Base-by-base conservation (phyloP, 352 stramenopile species). In the Pythium aquatile region DNA sequence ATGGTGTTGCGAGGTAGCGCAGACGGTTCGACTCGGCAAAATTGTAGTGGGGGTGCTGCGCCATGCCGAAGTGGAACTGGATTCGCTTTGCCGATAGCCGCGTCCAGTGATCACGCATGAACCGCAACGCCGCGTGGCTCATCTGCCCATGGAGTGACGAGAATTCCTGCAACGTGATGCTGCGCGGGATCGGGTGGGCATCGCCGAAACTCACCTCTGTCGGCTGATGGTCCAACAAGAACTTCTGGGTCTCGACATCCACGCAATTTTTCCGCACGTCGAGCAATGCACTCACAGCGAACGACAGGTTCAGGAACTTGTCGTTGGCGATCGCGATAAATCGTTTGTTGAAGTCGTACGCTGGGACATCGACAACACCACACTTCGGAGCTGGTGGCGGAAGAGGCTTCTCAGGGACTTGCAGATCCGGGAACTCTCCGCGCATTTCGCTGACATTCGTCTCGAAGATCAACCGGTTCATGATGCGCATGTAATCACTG, bases 391-490 rank as follows among this genome's bases (percentile, higher is more conserved):
- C 61, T 11, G 77, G 64, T 9, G 57, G 66, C 0, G 35, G 37
- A 2, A 66, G 52, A 2, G 58, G 30, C 58, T 59, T 47, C 46
- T 74, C 49, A 1, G 82, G 78, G 7, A 93, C 55, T 32, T 62
- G 70, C 3, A 94, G 63, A 35, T 87, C 76, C 0, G 69, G 67
- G 52, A 91, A 89, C 44, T 90, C 84, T n/a, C 29, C 33, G 26
- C 68, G 58, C n/a, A 90, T 47, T 42, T 94, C 84, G 35, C 77
- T 63, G n/a, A 81, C 54, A 26, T 87, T 93, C 8, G 81, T 83
- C 47, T 92, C 83, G 24, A 98, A 91, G 7, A 98, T 82, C 17
- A 98, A 68, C 33, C 90, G 83, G 85, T 98, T 98, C 90, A 98
- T 97, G 26, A 90, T 90, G 33, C 91, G 79, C 75, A 96, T 92